Evolutionary conservation across 164 flowering plant genomes (phyloP), one percentile per base, ranked within the genome.

Genomic region (Vitis cinerea): DNA sequence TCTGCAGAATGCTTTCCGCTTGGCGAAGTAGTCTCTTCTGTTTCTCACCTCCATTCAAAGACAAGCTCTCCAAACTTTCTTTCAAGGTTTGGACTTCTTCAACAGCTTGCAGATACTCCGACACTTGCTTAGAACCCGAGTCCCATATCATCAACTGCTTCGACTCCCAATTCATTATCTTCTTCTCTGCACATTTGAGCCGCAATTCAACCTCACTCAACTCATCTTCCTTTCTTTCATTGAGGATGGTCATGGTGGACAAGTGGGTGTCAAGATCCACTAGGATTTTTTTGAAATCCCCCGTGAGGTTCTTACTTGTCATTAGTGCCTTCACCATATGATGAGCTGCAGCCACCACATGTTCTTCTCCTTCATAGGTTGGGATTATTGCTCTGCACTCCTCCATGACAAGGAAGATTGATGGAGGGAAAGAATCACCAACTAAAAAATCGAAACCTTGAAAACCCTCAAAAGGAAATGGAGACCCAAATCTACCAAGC

Each of bases 141-240:
- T 78, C 85, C 82, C 81, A 82, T 59, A 83, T 81, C 80, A 73
- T 82, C 2, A 70, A 47, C 47, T 66, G 75, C n/a, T 71, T 71
- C 1, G 80, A 68, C 17, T 73, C 79, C 82, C 85, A 76, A 6
- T 59, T 31, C 67, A 16, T 48, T 59, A 86, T 64, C 64, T 56
- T 78, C 14, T 63, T 69, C 73, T 84, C 74, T 7, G 80, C 78
- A 58, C 12, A 30, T 10, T 63, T 65, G 70, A 86, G 71, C 62
- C 55, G 71, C 44, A 67, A 58, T 72, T 81, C 83, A 23, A 79
- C 27, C 50, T 78, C 83, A 47, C 37, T 17, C 2, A 59, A 65
- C 3, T 10, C 54, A 19, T 50, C 70, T 4, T 50, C 63, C 17
- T 62, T 50, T 19, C 29, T 67, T 23, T 71, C 73, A 5, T 19